A percentile compares a stretch with the other conserved stretches of the same genome.
phyloP scores from a whole-genome alignment of 176 grass and related monocot species.

The Paspalum vaginatum region DNA sequence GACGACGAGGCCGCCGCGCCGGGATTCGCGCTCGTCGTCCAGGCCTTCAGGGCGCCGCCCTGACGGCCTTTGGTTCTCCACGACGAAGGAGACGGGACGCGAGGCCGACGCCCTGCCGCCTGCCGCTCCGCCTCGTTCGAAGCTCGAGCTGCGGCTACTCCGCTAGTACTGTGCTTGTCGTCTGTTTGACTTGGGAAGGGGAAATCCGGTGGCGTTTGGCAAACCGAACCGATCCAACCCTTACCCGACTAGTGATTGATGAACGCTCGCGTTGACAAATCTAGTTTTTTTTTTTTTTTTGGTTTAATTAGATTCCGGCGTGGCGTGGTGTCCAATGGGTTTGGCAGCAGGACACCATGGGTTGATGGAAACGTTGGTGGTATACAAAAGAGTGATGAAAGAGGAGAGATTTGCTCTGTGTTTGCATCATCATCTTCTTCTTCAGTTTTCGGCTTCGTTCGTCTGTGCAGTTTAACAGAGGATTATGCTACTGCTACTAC shows the following conservation, averaged over 20 bases:
- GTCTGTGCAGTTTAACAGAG: no score
- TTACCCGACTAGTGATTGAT: background rate
- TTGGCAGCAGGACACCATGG: constrained; percentile 10
- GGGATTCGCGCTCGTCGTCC: constrained; percentile 77
- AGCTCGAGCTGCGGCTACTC: no score
- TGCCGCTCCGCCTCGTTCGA: background rate
- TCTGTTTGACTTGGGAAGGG: background rate
- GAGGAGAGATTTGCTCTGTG: background rate
- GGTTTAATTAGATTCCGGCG: no score
- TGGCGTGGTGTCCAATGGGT: background rate
- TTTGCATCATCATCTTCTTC: constrained; percentile 26
- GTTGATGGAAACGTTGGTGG: background rate
- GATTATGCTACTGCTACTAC: no score
- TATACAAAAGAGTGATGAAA: background rate
- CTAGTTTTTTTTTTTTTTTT: no score
- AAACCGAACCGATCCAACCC: background rate
- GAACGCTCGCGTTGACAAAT: background rate
- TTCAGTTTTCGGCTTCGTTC: background rate
- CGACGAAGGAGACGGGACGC: no score
- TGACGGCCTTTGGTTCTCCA: no score
- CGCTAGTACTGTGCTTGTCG: no score
- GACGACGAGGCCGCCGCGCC: constrained; percentile 64
- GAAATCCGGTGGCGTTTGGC: constrained; percentile 19
- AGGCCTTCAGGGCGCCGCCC: constrained; percentile 56
- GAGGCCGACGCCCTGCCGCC: no score